Percentiles rank a stretch among this genome's conserved stretches.
Evolutionary conservation across 495 filamentous ascomycete species (phyloP).

Genomic region (Tetracladium setigerum): DNA sequence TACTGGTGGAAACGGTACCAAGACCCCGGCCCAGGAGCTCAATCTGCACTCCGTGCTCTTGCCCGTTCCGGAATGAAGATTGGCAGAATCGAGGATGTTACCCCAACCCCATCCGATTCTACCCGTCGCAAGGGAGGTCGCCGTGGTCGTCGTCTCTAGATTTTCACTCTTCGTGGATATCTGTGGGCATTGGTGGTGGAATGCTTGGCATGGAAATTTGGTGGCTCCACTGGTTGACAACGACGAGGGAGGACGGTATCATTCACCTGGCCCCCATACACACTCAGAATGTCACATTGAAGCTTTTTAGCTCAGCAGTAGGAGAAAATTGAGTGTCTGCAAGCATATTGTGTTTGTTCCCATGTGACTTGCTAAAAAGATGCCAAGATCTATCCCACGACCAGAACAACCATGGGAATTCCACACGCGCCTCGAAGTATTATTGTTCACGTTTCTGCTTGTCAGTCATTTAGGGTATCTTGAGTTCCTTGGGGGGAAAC

Average conservation of each 20-base stretch:
- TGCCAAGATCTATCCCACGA: no score
- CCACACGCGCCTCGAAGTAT: no score
- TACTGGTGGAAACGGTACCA: conserved; percentile 75
- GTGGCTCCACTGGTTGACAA: conserved; percentile 47
- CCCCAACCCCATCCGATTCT: conserved; percentile 95
- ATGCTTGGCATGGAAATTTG: conserved; percentile 26
- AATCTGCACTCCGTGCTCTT: conserved; percentile 96
- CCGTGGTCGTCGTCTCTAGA: conserved; percentile 96
- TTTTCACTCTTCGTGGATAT: conserved; percentile 9
- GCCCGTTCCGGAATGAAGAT: conserved; percentile 99
- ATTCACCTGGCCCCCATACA: conserved; percentile 56
- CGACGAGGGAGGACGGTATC: conserved; percentile 61
- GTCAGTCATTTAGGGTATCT: no score
- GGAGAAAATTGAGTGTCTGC: neutral
- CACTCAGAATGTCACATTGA: conserved; percentile 43
- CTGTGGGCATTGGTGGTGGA: conserved; percentile 3
- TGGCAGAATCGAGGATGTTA: conserved; percentile 98
- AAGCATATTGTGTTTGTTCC: no score
- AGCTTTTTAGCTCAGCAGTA: conserved; percentile 42
- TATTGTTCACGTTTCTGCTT: no score
- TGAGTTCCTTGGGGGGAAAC: no score
- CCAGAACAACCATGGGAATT: no score
- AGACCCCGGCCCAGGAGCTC: conserved; percentile 98
- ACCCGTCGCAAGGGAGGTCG: conserved; percentile 99
- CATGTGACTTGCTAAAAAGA: no score